Evolutionary conservation across 1,139 yeast genomes (phyloP), one percentile per base, ranked within the genome.

Genomic region (Eremothecium sinecaudum): DNA sequence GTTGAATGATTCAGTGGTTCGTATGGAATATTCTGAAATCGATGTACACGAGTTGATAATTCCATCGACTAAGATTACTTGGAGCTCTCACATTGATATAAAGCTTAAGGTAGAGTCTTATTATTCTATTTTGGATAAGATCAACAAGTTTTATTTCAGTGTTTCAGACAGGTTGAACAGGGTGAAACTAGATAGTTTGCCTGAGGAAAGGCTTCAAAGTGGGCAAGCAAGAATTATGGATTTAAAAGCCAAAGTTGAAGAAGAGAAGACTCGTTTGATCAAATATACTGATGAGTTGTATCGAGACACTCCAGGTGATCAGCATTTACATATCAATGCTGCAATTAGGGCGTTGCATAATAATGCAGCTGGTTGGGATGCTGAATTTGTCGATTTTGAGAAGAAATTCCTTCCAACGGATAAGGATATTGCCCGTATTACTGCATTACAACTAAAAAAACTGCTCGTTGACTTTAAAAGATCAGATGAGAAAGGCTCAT

Each of bases 391-490:
- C 29, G 82, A 75, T n/a, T 86, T 90, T 59, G 96, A 83, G 43
- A 70, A 70, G 35, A 68, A 67, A 18, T 90, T 71, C 51, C 70
- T 90, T 40, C 97, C 97, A 0, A 77, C 94, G 11, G 98, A 92
- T 56, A 83, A 80, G 51, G 98, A 92, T 66, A 82, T 92, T 45
- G 79, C 94, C 6, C 69, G 86, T 41, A 81, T 90, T 31, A 87
- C 98, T 2, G 83, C 94, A 10, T 79, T 79, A 46, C 98, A 90
- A 52, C 64, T 92, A 50, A 74, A 78, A 40, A 82, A 77, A 46
- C 69, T 86, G 36, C 77, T 90, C 48, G 58, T 73, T 47, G 84
- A 65, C 34, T 58, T 63, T 18, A 59, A 56, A 26, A 59, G 48
- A 20, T 6, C 28, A 10, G 58, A 55, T 18, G 54, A 52, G 37